Base-by-base conservation (phyloP, 2,329 filamentous ascomycete genomes). In the Fragosphaeria purpurea region DNA sequence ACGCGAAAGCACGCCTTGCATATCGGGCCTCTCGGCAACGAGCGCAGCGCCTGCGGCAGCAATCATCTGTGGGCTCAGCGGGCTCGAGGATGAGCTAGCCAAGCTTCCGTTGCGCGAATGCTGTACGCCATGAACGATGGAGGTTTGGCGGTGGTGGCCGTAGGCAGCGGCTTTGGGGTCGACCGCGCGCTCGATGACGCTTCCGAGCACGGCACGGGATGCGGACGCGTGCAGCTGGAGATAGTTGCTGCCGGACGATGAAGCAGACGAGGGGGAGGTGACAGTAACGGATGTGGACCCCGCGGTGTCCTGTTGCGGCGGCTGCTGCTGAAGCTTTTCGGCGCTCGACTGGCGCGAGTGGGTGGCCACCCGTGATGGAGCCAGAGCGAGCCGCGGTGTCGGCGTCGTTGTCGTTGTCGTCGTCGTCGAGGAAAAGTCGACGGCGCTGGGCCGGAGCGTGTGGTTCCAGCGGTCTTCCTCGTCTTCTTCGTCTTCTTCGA, bases 51-150 rank as follows among this genome's bases (percentile, higher is more conserved):
- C 82, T 46, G 79, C 80, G 43, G 83, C 80, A 50, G 85, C 82
- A 61, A 91, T 89, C 66, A 89, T 83, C 66, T 94, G 86, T 50
- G 89, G 88, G 66, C 88, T 95, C 61, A 96, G 74, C 52, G 91
- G 91, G 65, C 86, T 95, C 33, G 85, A 84, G 38, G 85, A 80
- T 51, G 86, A 81, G 64, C 87, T 89, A 57, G 83, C 81, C 62
- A 85, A 81, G 70, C 90, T 96, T 60, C 89, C 86, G 76, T 94
- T 95, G 68, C 91, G 76, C 60, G 80, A 80, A 79, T 98, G 93
- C 66, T 95, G 90, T 58, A 95, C 83, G 61, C 93, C 91, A 80
- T 97, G 88, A 51, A 97, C 90, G 60, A 97, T 96, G 46, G 91
- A 97, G 1, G 91, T 95, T 70, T 98, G 89, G 50, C 93, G 84